Evolutionary conservation across 1,284 basidiomycete genomes (phyloP).

Genomic region (Cystobasidium pallidum): DNA sequence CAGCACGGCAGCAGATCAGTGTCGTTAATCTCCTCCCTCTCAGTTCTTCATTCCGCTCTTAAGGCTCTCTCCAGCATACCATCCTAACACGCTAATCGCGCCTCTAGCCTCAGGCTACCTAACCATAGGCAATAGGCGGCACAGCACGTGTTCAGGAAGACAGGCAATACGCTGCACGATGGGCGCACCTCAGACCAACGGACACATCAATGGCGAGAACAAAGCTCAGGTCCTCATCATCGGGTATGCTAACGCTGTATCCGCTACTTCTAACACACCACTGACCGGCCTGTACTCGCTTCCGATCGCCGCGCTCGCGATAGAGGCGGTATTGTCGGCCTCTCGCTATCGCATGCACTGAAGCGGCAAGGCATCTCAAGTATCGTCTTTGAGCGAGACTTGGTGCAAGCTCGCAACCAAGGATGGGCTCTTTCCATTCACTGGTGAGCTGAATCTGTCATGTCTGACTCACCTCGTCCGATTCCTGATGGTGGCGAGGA

Average conservation of each 20-base stretch:
- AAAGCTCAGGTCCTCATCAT: slow-evolving; percentile 38
- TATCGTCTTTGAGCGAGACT: slow-evolving; percentile 42
- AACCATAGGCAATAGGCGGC: not conserved
- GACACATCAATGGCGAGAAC: slow-evolving; percentile 13
- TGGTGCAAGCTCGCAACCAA: slow-evolving; percentile 39
- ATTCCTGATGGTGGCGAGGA: not conserved
- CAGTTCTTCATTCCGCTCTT: no score
- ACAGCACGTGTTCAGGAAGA: not conserved
- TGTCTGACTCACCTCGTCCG: not conserved
- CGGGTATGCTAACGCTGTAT: slow-evolving; percentile 1
- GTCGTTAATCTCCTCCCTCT: not conserved
- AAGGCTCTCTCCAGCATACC: no score
- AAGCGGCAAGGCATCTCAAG: slow-evolving; percentile 36
- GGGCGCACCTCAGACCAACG: slow-evolving; percentile 22
- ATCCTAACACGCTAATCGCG: no score
- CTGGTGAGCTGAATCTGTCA: slow-evolving; percentile 10
- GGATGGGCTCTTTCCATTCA: slow-evolving; percentile 41
- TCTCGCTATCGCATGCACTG: slow-evolving; percentile 40
- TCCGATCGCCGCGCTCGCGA: not conserved
- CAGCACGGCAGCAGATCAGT: not conserved
- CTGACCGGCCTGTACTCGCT: not conserved
- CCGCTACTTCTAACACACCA: not conserved
- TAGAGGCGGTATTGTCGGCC: slow-evolving; percentile 44
- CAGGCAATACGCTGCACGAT: not conserved
- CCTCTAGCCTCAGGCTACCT: no score